Evolutionary conservation across 192 early-diverging fungal species (phyloP).

Genomic region (Coemansia reversa): DNA sequence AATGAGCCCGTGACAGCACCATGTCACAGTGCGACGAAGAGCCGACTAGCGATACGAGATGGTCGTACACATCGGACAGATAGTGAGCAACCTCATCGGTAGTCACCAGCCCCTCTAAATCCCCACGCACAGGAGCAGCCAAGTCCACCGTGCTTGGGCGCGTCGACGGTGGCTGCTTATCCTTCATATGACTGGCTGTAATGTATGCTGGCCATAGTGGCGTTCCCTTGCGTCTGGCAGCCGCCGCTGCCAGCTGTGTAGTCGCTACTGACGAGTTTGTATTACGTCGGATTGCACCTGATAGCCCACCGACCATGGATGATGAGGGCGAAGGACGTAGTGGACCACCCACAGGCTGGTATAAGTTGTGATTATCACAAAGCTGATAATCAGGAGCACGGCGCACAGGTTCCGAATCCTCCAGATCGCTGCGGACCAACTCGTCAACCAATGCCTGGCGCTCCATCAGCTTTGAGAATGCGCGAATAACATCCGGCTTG

Average conservation of each 20-base stretch:
- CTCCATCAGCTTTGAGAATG: slow-evolving; percentile 66
- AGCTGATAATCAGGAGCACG: neutral
- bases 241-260: slow-evolving; percentile 7
- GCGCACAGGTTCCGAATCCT: slow-evolving; percentile 8
- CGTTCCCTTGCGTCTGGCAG: slow-evolving; percentile 8
- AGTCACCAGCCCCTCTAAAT: slow-evolving; percentile 7
- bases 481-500: slow-evolving; percentile 74
- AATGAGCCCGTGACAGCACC: slow-evolving; percentile 67
- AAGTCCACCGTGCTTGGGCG: slow-evolving; percentile 27
- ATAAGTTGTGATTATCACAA: neutral
- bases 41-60: slow-evolving; percentile 66
- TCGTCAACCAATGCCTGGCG: slow-evolving; percentile 31
- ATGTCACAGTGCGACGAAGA: slow-evolving; percentile 71
- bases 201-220: slow-evolving; percentile 17
- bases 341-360: slow-evolving; percentile 5
- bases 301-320: neutral
- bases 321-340: slow-evolving; percentile 3
- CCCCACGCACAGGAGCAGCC: slow-evolving; percentile 2
- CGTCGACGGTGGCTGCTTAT: slow-evolving; percentile 14
- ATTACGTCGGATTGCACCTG: slow-evolving; percentile 10
- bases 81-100: slow-evolving; percentile 64
- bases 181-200: slow-evolving; percentile 10
- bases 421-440: neutral
- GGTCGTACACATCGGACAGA: slow-evolving; percentile 77
- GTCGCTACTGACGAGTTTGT: slow-evolving; percentile 8